phyloP scores from a whole-genome alignment of 73 alveolate genomes.

The Uronychia binucleata region DNA sequence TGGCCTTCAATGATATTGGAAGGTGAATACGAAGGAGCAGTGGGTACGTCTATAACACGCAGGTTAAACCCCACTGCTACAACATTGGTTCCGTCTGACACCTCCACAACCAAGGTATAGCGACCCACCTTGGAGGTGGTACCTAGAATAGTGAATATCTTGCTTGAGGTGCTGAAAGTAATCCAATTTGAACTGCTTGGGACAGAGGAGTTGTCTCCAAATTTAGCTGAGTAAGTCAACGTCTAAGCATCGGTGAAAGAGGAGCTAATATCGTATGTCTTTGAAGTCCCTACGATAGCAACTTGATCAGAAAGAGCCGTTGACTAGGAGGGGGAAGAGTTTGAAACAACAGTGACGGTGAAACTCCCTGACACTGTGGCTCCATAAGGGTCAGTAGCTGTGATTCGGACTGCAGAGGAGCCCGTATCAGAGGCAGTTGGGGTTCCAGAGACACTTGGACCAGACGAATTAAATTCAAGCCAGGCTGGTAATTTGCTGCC shows the following conservation, averaged over 20 bases:
- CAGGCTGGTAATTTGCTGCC: conserved; percentile 9
- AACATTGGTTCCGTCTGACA: background rate
- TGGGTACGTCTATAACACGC: background rate
- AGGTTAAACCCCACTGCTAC: background rate
- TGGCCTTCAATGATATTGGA: background rate
- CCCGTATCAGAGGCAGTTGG: conserved; percentile 7
- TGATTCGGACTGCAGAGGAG: background rate
- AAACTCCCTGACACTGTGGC: conserved; percentile 4
- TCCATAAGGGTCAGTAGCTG: conserved; percentile 23
- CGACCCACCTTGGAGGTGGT: background rate
- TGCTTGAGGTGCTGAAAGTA: background rate
- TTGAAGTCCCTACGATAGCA: background rate
- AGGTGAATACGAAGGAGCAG: background rate
- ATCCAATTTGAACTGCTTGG: background rate
- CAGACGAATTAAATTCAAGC: background rate
- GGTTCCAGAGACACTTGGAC: conserved; percentile 1
- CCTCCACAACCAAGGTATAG: background rate
- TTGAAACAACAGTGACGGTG: background rate
- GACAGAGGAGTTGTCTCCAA: background rate
- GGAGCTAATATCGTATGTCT: background rate
- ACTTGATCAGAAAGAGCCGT: background rate
- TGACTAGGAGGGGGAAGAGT: background rate
- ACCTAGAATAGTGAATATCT: background rate
- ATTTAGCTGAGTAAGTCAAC: background rate
- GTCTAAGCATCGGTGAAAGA: background rate